phyloP scores from a whole-genome alignment of 176 grass and related monocot genomes.

The Triticum urartu region DNA sequence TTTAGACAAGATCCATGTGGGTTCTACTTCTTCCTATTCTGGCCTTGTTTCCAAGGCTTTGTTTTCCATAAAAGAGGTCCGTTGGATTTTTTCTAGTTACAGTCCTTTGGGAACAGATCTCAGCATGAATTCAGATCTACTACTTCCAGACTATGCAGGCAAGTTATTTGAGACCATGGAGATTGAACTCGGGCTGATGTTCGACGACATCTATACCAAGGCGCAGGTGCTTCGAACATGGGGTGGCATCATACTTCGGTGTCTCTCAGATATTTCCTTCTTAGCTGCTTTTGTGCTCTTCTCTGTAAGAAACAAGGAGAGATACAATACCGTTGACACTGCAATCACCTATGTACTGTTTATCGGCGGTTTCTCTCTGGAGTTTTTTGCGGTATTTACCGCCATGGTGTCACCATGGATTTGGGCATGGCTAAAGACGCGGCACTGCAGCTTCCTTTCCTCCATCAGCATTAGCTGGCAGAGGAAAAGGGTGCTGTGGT shows the following conservation, averaged over 20 bases:
- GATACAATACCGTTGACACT: neutral
- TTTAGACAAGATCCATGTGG: no score
- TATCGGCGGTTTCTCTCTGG: neutral
- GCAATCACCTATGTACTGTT: neutral
- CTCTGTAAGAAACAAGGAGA: neutral
- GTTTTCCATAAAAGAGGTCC: no score
- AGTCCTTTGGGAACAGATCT: no score
- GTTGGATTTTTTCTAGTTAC: neutral
- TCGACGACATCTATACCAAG: neutral
- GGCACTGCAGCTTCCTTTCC: neutral
- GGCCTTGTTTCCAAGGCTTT: neutral
- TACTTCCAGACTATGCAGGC: neutral
- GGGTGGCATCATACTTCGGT: neutral
- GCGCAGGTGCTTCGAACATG: conserved; percentile 1
- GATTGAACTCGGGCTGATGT: neutral
- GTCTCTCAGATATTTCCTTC: neutral
- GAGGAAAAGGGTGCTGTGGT: neutral
- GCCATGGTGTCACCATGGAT: neutral
- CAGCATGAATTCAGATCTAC: no score
- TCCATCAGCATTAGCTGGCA: neutral
- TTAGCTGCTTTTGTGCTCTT: neutral
- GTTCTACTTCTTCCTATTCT: no score
- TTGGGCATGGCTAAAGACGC: neutral
- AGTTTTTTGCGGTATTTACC: neutral
- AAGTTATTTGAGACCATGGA: neutral